Conservation (phyloP, 495 filamentous ascomycete species). For the Podospora comata region DNA sequence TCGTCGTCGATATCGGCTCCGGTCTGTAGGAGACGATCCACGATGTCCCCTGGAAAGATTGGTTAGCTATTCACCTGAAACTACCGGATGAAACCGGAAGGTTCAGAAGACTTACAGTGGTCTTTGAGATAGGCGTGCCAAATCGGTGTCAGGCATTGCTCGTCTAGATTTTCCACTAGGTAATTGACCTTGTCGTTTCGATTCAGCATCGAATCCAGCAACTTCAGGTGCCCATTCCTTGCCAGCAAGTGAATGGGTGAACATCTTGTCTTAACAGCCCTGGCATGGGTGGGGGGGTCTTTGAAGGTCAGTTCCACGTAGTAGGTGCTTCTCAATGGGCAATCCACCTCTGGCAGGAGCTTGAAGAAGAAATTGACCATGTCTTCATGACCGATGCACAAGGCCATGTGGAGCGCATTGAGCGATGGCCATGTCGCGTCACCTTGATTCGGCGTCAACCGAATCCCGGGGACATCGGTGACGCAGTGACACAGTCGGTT, state of each 20-base stretch:
- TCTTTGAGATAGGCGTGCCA: background rate
- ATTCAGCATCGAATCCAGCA: background rate
- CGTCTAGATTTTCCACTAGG: background rate
- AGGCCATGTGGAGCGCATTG: background rate
- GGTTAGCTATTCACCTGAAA: too few species aligned
- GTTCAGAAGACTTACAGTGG: background rate
- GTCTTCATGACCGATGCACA: background rate
- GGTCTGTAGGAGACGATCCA: background rate
- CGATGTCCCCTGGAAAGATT: background rate
- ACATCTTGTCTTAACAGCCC: background rate
- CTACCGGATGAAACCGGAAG: too few species aligned
- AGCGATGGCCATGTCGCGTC: background rate
- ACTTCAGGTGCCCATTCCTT: background rate
- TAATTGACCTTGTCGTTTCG: background rate
- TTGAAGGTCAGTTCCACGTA: background rate
- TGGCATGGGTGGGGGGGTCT: too few species aligned
- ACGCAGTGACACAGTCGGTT: background rate
- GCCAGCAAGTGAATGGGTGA: background rate
- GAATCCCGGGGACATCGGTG: background rate
- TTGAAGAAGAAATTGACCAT: background rate
- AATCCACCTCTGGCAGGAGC: background rate
- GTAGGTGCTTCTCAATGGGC: background rate
- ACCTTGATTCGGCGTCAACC: background rate
- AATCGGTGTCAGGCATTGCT: background rate
- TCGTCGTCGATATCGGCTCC: background rate